Base-by-base conservation (phyloP, 2,329 filamentous ascomycete genomes). In the Aspergillus ustus region DNA sequence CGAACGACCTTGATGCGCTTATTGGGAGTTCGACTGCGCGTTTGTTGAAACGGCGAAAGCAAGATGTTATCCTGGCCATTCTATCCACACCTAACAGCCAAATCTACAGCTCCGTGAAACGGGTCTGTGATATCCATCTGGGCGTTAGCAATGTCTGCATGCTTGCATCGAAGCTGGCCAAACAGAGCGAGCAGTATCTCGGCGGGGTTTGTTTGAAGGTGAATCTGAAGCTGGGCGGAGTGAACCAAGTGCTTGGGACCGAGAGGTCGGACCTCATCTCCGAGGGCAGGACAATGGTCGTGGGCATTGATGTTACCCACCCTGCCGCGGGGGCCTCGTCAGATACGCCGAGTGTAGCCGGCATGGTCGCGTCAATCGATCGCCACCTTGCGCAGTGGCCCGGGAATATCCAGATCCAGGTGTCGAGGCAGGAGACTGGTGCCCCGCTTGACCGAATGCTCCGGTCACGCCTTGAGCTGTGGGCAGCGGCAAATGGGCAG, bases 291-390 rank as follows among this genome's bases (percentile, higher is more conserved):
- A 96, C 92, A 0, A 97, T 97, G 88, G 78, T 97, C 1, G 87
- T 95, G 9, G 93, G 93, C 0, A 89, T 95, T 66, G 93, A 97
- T 70, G 92, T 97, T 0, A 96, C 92, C 0, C 93, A 97, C 70
- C 93, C 93, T 0, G 93, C 92, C n/a, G 85, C 87, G 0, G 86
- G 85, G 0, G 88, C 84, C 2, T 73, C 81, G 0, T 75, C 80
- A 0, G 75, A 74, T 0, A 86, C 90, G 0, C 92, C 91, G 1
- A 95, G 91, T 73, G 84, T 96, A 52, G 92, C 92, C 2, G 91
- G 88, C 0, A 85, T 97, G 57, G 93, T 97, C 8, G 87, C 91
- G 1, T 95, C 89, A 44, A 75, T 91, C 5, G 91, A 96, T 72
- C 75, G 77, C 0, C 73, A 85, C 2, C 84, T 96, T 28, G 88